phyloP scores from a whole-genome alignment of 306 rosid genomes.

The Acacia confusa region DNA sequence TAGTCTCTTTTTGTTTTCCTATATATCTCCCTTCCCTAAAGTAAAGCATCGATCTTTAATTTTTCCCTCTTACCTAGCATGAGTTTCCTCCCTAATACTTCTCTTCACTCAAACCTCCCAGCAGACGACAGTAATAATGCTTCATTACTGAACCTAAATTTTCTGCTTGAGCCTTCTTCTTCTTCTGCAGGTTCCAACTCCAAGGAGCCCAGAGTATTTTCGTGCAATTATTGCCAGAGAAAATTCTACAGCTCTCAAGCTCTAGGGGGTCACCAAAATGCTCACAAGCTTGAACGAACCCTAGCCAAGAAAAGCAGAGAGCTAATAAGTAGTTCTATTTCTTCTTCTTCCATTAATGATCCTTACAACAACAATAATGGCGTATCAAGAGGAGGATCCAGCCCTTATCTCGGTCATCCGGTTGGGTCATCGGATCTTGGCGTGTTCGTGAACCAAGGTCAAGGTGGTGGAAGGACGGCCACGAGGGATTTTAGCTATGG shows the following conservation, averaged over 20 bases:
- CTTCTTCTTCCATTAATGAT: conserved; percentile 47
- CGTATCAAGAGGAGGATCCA: conserved; percentile 12
- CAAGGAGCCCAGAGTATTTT: conserved; percentile 54
- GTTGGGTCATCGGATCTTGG: neutral
- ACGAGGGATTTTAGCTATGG: conserved; percentile 33
- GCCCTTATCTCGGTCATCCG: neutral
- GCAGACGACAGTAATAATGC: conserved; percentile 17
- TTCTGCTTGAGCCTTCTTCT: conserved; percentile 59
- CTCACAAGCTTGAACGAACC: conserved; percentile 86
- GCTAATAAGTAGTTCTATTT: conserved; percentile 35
- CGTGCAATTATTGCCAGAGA: conserved; percentile 90
- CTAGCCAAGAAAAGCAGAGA: conserved; percentile 87
- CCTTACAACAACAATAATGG: neutral
- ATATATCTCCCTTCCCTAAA: neutral
- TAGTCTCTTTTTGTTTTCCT: conserved; percentile 9
- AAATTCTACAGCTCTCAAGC: conserved; percentile 90
- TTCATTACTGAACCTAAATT: conserved; percentile 53
- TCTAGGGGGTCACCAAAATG: conserved; percentile 91
- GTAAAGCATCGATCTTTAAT: neutral
- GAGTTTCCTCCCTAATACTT: conserved; percentile 64
- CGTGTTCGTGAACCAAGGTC: conserved; percentile 19
- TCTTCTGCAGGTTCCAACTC: conserved; percentile 31
- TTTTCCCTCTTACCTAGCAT: conserved; percentile 26
- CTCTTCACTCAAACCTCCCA: conserved; percentile 49
- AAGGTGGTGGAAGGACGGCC: conserved; percentile 29